phyloP scores from a whole-genome alignment of 306 rosid species.

The Castanea sativa region DNA sequence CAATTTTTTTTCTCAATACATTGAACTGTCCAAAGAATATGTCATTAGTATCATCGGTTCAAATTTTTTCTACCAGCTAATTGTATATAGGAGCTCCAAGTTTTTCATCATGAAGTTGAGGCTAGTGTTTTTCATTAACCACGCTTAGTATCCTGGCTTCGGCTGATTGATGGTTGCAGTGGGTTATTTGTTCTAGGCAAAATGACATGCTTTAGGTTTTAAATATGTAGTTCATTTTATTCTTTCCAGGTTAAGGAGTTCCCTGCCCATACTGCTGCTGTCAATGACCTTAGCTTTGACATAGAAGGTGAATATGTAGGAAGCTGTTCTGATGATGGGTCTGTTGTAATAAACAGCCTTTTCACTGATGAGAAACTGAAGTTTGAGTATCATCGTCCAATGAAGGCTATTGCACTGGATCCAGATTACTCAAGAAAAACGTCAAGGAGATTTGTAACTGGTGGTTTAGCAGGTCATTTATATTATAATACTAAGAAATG shows the following conservation, averaged over 20 bases:
- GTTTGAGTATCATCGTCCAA: conserved; percentile 90
- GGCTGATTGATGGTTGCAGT: conserved; percentile 9
- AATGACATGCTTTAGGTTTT: conserved; percentile 14
- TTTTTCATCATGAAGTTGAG: neutral
- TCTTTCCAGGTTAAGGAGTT: conserved; percentile 82
- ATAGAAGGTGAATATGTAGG: conserved; percentile 86
- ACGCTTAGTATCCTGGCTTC: neutral
- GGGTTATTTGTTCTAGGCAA: conserved; percentile 17
- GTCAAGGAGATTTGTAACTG: conserved; percentile 89
- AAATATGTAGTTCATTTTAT: conserved; percentile 26
- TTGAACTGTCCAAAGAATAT: neutral
- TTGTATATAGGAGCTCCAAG: neutral
- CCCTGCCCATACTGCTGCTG: conserved; percentile 75
- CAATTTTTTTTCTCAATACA: too few relatives aligned
- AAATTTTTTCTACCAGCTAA: neutral
- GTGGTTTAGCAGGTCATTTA: conserved; percentile 96
- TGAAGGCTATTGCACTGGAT: conserved; percentile 92
- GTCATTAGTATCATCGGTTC: neutral
- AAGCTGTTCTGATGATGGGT: conserved; percentile 95
- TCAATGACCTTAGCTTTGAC: conserved; percentile 92
- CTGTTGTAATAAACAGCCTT: conserved; percentile 78
- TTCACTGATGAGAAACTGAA: conserved; percentile 83
- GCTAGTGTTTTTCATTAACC: neutral
- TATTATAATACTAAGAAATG: conserved; percentile 85
- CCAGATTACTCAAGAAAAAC: conserved; percentile 74